These are phyloP conservation scores for Bathelium albidoporum DNA, from an alignment of 495 filamentous ascomycete genomes.

Conservation along the genomic window DNA sequence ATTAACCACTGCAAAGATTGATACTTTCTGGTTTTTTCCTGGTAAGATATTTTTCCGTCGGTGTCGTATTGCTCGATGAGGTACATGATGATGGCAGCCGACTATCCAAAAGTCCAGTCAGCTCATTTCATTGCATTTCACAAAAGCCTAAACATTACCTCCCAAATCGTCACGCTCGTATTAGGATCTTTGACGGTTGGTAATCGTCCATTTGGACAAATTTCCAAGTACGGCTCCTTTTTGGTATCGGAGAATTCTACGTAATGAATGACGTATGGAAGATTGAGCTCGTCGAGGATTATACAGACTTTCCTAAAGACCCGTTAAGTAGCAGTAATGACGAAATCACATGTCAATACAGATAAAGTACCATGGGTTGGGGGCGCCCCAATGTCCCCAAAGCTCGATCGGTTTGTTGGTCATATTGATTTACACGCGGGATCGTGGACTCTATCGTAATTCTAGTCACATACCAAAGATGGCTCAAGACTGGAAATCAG, in stretches of 20 bases:
- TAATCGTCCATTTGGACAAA: constrained; percentile 67
- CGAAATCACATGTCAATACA: neutral
- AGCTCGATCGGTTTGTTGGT: neutral
- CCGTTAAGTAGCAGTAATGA: neutral
- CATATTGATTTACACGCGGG: neutral
- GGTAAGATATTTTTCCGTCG: constrained; percentile 5
- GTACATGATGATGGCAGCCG: constrained; percentile 22
- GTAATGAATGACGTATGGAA: constrained; percentile 42
- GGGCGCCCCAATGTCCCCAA: neutral
- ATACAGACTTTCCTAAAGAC: constrained; percentile 44
- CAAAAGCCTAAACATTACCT: neutral
- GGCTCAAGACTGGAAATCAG: too few relatives aligned
- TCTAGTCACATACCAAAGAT: too few relatives aligned
- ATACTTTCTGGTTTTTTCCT: constrained; percentile 9
- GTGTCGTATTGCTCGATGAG: constrained; percentile 20
- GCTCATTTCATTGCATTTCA: neutral
- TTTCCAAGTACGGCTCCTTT: constrained; percentile 38
- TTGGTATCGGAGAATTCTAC: constrained; percentile 47
- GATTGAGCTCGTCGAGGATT: constrained; percentile 50
- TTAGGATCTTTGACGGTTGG: constrained; percentile 59
- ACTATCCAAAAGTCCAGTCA: neutral
- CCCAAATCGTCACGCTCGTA: constrained; percentile 53
- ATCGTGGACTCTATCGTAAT: neutral
- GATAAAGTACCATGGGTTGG: neutral
- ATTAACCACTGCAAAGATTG: constrained; percentile 28